A percentile compares a stretch with the other conserved stretches of the same genome.
Evolutionary conservation across 2,329 filamentous ascomycete genomes (phyloP).

Genomic region (Graphilbum fragrans): DNA sequence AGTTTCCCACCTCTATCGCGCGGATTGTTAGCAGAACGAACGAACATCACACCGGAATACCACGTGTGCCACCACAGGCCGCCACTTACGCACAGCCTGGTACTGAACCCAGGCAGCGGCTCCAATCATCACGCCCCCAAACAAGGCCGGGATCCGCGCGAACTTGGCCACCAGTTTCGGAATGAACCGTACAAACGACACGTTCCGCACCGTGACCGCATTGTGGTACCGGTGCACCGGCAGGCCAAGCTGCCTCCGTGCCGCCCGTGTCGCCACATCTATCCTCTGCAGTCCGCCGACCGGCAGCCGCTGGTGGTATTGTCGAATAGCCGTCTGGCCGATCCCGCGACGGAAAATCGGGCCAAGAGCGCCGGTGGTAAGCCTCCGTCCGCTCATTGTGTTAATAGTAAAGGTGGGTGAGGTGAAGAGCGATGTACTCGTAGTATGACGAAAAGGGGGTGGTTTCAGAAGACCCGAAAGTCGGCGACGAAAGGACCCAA

Average conservation of each 20-base stretch:
- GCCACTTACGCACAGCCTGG: slow-evolving; percentile 69
- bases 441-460: neutral
- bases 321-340: slow-evolving; percentile 39
- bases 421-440: neutral
- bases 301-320: slow-evolving; percentile 48
- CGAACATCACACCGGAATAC: no score
- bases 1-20: slow-evolving; percentile 70
- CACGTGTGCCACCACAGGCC: no score
- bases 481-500: neutral
- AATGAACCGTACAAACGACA: slow-evolving; percentile 53
- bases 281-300: slow-evolving; percentile 58
- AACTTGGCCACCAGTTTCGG: slow-evolving; percentile 90
- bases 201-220: slow-evolving; percentile 50
- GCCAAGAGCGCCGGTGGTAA: slow-evolving; percentile 56
- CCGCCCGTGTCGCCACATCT: slow-evolving; percentile 44
- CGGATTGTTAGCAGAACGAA: slow-evolving; percentile 5
- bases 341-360: slow-evolving; percentile 51
- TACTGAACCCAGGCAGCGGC: slow-evolving; percentile 90
- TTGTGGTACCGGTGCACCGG: slow-evolving; percentile 78
- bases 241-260: slow-evolving; percentile 60
- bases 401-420: slow-evolving; percentile 1
- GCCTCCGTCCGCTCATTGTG: slow-evolving; percentile 60
- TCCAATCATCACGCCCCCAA: slow-evolving; percentile 78
- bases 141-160: slow-evolving; percentile 75
- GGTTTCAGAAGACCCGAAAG: neutral